These are phyloP conservation scores for Trichoderma sp. DNA, from an alignment of 2,329 filamentous ascomycete species.

Conservation along the genomic window DNA sequence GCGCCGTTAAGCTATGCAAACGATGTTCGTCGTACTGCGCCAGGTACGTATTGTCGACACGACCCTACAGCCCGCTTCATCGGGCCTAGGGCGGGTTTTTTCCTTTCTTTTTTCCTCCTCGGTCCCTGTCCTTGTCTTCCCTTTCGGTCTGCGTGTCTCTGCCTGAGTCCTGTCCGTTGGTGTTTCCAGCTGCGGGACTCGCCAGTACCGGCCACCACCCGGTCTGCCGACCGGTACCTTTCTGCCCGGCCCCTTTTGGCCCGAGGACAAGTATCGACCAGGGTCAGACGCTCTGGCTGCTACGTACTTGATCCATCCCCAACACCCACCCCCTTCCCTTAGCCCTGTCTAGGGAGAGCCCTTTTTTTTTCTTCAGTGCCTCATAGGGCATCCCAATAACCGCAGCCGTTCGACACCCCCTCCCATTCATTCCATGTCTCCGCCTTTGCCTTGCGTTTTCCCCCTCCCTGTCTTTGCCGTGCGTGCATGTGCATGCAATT, in stretches of 20 bases:
- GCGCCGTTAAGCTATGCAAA: conserved; percentile 94
- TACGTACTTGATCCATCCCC: conserved; percentile 9
- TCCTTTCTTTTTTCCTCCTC: neutral
- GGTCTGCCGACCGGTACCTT: neutral
- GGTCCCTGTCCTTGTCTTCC: conserved; percentile 11
- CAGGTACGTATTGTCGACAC: conserved; percentile 58
- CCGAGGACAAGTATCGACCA: neutral
- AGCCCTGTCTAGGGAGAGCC: conserved; percentile 28
- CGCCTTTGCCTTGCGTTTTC: conserved; percentile 10
- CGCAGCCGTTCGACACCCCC: conserved; percentile 9
- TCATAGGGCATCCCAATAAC: neutral
- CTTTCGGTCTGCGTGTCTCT: conserved; percentile 5
- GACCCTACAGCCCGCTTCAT: conserved; percentile 20
- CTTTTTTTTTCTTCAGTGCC: conserved; percentile 19
- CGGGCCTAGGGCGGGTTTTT: conserved; percentile 3
- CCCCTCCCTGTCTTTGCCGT: conserved; percentile 18
- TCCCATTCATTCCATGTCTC: conserved; percentile 17
- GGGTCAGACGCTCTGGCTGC: neutral
- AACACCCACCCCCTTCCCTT: neutral
- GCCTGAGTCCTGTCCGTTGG: neutral
- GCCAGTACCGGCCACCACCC: neutral
- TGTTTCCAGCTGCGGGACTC: conserved; percentile 3
- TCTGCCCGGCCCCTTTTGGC: conserved; percentile 2
- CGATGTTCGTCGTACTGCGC: conserved; percentile 89
- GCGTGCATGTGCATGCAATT: conserved; percentile 21